Conservation (phyloP, 164 flowering plant genomes). For the Vitis rupestris region DNA sequence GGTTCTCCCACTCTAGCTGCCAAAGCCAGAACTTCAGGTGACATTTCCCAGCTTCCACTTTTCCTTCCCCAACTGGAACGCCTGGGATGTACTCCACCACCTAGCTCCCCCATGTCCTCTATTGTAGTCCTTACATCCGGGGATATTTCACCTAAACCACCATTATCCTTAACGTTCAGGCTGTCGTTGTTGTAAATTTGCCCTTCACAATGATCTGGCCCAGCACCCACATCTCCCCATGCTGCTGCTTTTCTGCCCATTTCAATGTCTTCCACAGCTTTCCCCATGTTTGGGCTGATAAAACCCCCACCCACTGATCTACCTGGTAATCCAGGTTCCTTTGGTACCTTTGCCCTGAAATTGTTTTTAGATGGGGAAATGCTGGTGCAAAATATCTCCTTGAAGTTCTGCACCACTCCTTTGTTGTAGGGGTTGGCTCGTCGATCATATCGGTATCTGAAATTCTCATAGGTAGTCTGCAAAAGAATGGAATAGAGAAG, state of each 20-base stretch:
- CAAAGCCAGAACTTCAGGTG: conserved; percentile 82
- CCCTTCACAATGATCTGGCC: conserved; percentile 48
- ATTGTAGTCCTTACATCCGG: conserved; percentile 59
- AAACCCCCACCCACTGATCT: conserved; percentile 52
- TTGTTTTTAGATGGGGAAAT: conserved; percentile 60
- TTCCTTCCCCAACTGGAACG: conserved; percentile 90
- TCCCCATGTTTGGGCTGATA: conserved; percentile 67
- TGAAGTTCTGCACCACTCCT: conserved; percentile 51
- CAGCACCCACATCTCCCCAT: conserved; percentile 58
- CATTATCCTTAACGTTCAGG: conserved; percentile 47
- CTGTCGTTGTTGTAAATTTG: conserved; percentile 40
- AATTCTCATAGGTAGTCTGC: conserved; percentile 68
- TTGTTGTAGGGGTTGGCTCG: conserved; percentile 62
- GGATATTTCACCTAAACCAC: conserved; percentile 44
- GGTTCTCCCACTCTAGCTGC: conserved; percentile 69
- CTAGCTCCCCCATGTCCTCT: conserved; percentile 54
- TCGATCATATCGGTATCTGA: conserved; percentile 63
- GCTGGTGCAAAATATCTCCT: conserved; percentile 54
- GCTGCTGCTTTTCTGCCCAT: conserved; percentile 82
- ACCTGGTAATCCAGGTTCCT: conserved; percentile 42
- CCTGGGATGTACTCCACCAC: conserved; percentile 59
- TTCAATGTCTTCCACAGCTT: conserved; percentile 62
- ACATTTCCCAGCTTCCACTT: conserved; percentile 94
- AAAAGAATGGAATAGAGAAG: conserved; percentile 15
- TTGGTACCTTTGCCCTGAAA: conserved; percentile 57